Percentiles rank a stretch among this genome's conserved stretches.
phyloP scores from a whole-genome alignment of 805 yeast genomes.

The Zygoascus bituminiphila region DNA sequence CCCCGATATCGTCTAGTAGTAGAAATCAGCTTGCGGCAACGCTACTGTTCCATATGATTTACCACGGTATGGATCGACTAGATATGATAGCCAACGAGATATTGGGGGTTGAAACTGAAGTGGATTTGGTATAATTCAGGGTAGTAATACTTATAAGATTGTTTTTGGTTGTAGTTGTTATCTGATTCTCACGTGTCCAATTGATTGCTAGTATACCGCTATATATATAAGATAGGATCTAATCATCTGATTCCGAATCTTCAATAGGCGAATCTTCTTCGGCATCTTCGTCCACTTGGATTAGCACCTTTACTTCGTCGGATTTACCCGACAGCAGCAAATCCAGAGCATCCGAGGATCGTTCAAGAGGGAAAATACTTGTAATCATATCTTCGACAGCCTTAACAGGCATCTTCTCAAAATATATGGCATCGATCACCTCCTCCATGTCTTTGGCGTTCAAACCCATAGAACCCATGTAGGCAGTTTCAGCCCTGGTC shows the following conservation, averaged over 20 bases:
- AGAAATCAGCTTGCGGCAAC: neutral
- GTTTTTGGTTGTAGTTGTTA: no score
- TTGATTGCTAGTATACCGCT: no score
- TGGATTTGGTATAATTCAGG: neutral
- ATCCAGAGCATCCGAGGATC: constrained; percentile 45
- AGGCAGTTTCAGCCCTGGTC: constrained; percentile 6
- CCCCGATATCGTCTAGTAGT: neutral
- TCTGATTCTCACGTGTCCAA: no score
- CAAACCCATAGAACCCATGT: constrained; percentile 45
- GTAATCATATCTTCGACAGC: constrained; percentile 44
- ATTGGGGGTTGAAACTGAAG: neutral
- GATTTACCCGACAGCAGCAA: constrained; percentile 47
- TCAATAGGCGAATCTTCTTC: neutral
- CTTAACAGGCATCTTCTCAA: constrained; percentile 39
- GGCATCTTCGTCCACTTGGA: constrained; percentile 3
- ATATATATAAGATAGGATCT: no score
- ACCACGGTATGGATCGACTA: neutral
- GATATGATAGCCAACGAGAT: neutral
- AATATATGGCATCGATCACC: constrained; percentile 43
- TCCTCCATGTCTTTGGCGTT: constrained; percentile 48
- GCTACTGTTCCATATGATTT: neutral
- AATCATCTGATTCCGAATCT: no score
- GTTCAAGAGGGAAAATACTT: constrained; percentile 36
- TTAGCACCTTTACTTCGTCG: constrained; percentile 44
- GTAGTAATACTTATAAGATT: neutral